A percentile compares a stretch with the other conserved stretches of the same genome.
These are phyloP conservation scores for Daedaleopsis nitida DNA, from an alignment of 768 basidiomycete species.

Conservation along the genomic window DNA sequence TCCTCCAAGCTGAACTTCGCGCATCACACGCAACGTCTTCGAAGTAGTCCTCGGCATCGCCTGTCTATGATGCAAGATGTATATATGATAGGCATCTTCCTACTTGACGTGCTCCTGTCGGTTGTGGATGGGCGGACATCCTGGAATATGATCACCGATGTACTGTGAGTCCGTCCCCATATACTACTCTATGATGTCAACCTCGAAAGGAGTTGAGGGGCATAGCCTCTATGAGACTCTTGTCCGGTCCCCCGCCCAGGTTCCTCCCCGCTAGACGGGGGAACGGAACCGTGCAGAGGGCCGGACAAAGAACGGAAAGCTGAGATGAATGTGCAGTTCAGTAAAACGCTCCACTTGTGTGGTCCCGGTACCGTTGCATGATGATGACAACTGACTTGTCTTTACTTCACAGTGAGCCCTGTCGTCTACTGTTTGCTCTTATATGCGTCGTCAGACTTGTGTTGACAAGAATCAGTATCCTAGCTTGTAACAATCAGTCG, in stretches of 20 bases:
- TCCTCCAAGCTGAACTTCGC: neutral
- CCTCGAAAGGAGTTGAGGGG: constrained; percentile 21
- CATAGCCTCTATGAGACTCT: constrained; percentile 41
- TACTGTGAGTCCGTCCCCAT: neutral
- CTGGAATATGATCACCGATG: neutral
- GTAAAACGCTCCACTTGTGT: neutral
- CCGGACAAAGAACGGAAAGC: constrained; percentile 63
- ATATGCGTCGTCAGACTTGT: no score
- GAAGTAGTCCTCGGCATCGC: neutral
- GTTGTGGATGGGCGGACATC: neutral
- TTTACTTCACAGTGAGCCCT: neutral
- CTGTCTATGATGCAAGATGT: neutral
- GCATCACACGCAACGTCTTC: neutral
- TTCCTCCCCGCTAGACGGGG: constrained; percentile 26
- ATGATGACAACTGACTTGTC: neutral
- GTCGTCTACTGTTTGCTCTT: no score
- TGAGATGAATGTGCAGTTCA: constrained; percentile 33
- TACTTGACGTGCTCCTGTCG: neutral
- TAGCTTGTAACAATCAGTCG: no score
- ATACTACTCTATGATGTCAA: constrained; percentile 24
- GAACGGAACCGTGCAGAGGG: constrained; percentile 45
- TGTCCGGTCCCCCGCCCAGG: constrained; percentile 41
- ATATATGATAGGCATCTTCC: neutral
- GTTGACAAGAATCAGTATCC: no score
- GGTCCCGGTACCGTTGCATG: neutral